Evolutionary conservation across 352 stramenopile species (phyloP).

Genomic region (Globisporangium solare): DNA sequence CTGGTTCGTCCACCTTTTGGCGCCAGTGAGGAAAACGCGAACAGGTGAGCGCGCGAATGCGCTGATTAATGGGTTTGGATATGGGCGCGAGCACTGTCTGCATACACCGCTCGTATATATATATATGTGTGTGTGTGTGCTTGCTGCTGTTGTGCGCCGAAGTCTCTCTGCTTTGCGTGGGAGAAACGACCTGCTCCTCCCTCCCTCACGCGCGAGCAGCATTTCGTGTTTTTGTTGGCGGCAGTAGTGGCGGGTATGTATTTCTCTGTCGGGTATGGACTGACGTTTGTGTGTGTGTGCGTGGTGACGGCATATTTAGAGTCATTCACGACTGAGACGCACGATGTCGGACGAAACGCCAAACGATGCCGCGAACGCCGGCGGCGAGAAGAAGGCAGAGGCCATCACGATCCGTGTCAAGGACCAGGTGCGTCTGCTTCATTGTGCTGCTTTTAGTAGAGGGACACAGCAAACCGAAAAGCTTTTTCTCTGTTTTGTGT

Average conservation of each 20-base stretch:
- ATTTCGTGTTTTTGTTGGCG: too few relatives aligned
- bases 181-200: not conserved
- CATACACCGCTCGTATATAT: not conserved
- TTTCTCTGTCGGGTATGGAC: not conserved
- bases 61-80: too few relatives aligned
- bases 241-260: not conserved
- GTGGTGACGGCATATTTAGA: not conserved
- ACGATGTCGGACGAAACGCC: conserved; percentile 61
- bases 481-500: not conserved
- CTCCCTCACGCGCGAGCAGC: not conserved
- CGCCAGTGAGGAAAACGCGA: too few relatives aligned
- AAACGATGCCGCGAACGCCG: conserved; percentile 37
- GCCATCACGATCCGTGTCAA: conserved; percentile 88
- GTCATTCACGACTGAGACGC: not conserved
- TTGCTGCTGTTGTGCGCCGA: not conserved
- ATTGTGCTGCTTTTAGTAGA: not conserved
- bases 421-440: conserved; percentile 49
- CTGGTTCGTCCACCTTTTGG: too few relatives aligned
- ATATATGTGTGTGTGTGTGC: conserved; percentile 1
- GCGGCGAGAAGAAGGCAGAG: conserved; percentile 82
- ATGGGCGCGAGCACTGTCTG: too few relatives aligned
- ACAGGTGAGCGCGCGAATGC: too few relatives aligned
- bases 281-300: not conserved
- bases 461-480: too few relatives aligned
- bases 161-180: too few relatives aligned